phyloP scores from a whole-genome alignment of 495 filamentous ascomycete genomes.

The Aspergillus biplanus region DNA sequence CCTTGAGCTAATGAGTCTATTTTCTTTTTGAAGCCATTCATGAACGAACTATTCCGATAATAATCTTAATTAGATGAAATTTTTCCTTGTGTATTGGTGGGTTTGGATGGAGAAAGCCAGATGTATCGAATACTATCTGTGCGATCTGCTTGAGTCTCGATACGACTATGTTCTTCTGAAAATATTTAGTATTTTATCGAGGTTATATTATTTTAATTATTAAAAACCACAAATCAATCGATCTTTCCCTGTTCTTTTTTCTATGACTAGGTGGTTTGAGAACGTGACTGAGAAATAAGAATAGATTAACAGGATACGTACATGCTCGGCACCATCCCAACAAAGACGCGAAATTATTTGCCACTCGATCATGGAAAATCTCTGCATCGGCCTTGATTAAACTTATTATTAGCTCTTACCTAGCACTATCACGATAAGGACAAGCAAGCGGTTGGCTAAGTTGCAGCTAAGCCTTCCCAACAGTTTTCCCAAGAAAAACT shows the following conservation, averaged over 20 bases:
- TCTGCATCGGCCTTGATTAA: background rate
- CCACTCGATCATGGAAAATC: background rate
- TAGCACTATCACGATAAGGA: background rate
- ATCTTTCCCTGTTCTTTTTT: background rate
- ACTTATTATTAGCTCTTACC: background rate
- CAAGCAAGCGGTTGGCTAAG: background rate
- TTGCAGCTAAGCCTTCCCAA: background rate
- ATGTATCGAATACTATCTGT: conserved; percentile 15
- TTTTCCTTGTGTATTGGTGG: conserved; percentile 1
- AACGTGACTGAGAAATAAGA: no score
- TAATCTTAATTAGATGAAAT: conserved; percentile 1
- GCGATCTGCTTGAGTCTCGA: conserved; percentile 4
- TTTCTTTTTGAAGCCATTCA: background rate
- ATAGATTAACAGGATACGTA: no score
- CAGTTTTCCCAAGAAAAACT: background rate
- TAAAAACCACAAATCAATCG: conserved; percentile 9
- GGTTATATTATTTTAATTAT: conserved; percentile 10
- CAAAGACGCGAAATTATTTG: background rate
- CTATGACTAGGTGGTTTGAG: background rate
- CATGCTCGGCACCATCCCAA: no score
- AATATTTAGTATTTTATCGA: conserved; percentile 6
- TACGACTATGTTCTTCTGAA: conserved; percentile 9
- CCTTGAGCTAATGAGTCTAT: background rate
- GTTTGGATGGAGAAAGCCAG: conserved; percentile 1
- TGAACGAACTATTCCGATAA: background rate